Conservation (phyloP, 1,284 basidiomycete genomes). For the Heterobasidion irregulare region DNA sequence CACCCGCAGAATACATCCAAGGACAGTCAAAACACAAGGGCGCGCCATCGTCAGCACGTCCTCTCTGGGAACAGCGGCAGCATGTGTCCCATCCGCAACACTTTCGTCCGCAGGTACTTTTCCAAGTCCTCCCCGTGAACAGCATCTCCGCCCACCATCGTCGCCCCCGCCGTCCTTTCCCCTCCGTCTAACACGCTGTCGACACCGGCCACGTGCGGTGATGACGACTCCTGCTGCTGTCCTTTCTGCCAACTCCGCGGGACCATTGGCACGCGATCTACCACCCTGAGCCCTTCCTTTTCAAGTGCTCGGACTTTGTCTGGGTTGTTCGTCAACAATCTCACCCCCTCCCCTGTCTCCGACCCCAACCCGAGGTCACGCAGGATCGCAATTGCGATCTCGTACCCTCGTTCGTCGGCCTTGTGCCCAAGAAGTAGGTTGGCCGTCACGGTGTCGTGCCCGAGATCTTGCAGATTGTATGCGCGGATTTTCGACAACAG, state of each 20-base stretch:
- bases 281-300: conserved; percentile 74
- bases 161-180: conserved; percentile 58
- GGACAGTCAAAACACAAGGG: no score
- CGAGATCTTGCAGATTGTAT: conserved; percentile 97
- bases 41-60: background rate
- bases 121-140: conserved; percentile 86
- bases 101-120: conserved; percentile 93
- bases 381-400: conserved; percentile 85
- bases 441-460: conserved; percentile 96
- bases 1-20: no score
- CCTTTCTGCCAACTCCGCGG: conserved; percentile 80
- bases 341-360: conserved; percentile 51
- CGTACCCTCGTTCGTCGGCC: conserved; percentile 93
- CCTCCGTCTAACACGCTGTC: conserved; percentile 18
- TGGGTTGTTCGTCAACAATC: conserved; percentile 95
- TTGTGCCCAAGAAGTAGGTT: conserved; percentile 93
- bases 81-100: conserved; percentile 95
- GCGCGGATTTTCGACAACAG: conserved; percentile 94
- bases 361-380: conserved; percentile 77
- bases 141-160: conserved; percentile 77
- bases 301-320: conserved; percentile 90
- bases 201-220: conserved; percentile 11
- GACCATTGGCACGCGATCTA: conserved; percentile 90
- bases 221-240: conserved; percentile 20
- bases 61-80: conserved; percentile 44